Evolutionary conservation across 129 eudicot species (phyloP).

Genomic region (Logfia minima): DNA sequence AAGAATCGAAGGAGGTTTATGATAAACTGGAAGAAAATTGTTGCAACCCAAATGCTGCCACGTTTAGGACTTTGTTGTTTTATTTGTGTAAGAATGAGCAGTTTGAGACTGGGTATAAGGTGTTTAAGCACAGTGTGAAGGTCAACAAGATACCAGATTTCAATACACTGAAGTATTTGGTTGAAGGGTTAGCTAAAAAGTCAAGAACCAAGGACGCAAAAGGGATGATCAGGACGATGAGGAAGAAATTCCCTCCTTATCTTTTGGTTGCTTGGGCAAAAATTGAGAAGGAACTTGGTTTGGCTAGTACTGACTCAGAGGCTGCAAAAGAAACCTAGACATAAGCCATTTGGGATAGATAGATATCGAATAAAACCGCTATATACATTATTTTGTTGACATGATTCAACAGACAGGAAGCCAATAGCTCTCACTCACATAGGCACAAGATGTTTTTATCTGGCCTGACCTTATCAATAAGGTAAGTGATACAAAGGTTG

Average conservation of each 20-base stretch:
- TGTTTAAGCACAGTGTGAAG: conserved; percentile 79
- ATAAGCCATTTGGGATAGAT: conserved; percentile 13
- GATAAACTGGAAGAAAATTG: conserved; percentile 51
- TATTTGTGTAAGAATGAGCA: conserved; percentile 64
- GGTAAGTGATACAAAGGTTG: conserved; percentile 26
- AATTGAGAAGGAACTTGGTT: conserved; percentile 67
- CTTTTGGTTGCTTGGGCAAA: conserved; percentile 64
- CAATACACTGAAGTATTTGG: conserved; percentile 64
- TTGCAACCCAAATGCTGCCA: conserved; percentile 70
- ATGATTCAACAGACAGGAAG: conserved; percentile 16
- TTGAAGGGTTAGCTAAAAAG: conserved; percentile 61
- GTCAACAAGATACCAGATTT: conserved; percentile 75
- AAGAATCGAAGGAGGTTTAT: conserved; percentile 68
- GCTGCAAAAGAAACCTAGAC: conserved; percentile 23
- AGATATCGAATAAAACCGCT: conserved; percentile 20
- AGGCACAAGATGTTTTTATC: conserved; percentile 8
- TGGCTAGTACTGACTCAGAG: conserved; percentile 35
- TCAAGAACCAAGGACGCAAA: conserved; percentile 55
- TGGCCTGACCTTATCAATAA: conserved; percentile 11
- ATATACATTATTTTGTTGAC: conserved; percentile 20
- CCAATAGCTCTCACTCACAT: conserved; percentile 8
- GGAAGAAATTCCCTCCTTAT: conserved; percentile 73
- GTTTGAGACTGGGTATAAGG: conserved; percentile 68
- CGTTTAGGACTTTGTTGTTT: conserved; percentile 70
- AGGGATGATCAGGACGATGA: conserved; percentile 71